Evolutionary conservation across 306 rosid genomes (phyloP), one percentile per base, ranked within the genome.

Genomic region (Sicyos edulis): DNA sequence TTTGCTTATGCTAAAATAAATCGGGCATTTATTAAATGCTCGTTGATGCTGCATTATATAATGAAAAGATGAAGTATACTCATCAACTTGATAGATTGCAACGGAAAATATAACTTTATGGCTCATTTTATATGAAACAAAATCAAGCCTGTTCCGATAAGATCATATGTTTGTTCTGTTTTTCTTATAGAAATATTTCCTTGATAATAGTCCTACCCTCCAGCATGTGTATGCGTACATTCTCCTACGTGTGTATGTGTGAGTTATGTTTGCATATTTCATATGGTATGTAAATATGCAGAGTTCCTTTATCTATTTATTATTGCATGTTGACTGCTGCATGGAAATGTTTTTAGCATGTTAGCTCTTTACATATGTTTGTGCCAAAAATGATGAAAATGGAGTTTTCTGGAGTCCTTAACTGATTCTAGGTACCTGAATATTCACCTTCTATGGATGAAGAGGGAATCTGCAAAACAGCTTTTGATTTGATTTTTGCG

Each of bases 401-500:
- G 17, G 69, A 73, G 45, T 45, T 47, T 71, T 45, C 12, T 80
- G 77, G 52, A 42, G 70, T 86, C 92, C 88, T 88, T 83, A 76
- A 83, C 68, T 62, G 69, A 62, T 81, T 74, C 53, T 78, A 93
- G 99, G 99, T 89, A 64, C 99, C 99, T 55, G 99, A 93, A 80
- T 90, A 93, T 68, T 79, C 97, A 26, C 74, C 78, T 79, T 87
- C 96, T 69, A 91, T 93, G 50, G 97, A 93, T 82, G 98, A 93
- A 80, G 98, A 93, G 57, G 97, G 96, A 26, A 83, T 93, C 50
- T 86, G 95, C 91, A 85, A 75, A 83, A 85, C 88, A 59, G 97
- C 96, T 60, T 93, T 93, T 71, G 98, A 93, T 85, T 87, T 93
- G 82, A 93, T 91, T 82, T 88, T 88, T 86, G 97, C 98, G 32